phyloP scores from a whole-genome alignment of 2,329 filamentous ascomycete species.

The Fusarium aywerte region DNA sequence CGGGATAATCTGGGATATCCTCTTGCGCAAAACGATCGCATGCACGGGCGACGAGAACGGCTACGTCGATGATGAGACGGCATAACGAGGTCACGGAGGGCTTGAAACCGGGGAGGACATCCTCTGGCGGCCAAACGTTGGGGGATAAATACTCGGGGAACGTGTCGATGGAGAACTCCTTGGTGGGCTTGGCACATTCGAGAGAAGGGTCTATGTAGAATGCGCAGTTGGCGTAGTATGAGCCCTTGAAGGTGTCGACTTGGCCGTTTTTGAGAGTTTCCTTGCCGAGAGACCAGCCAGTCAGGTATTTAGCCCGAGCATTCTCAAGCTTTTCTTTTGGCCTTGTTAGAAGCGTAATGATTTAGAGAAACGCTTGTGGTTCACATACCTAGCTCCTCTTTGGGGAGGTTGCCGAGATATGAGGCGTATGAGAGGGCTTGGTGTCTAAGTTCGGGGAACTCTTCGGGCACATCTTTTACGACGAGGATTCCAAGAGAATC shows the following conservation, averaged over 20 bases:
- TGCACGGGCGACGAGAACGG: slow-evolving; percentile 86
- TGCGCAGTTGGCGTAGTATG: slow-evolving; percentile 85
- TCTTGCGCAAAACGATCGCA: slow-evolving; percentile 86
- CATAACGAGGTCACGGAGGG: slow-evolving; percentile 80
- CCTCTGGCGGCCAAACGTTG: slow-evolving; percentile 85
- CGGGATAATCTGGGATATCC: slow-evolving; percentile 80
- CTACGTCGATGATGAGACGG: slow-evolving; percentile 86
- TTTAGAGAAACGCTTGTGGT: not conserved
- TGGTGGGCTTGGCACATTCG: slow-evolving; percentile 69
- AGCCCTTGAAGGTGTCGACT: slow-evolving; percentile 83
- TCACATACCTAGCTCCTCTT: slow-evolving; percentile 73
- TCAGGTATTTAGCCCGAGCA: slow-evolving; percentile 70
- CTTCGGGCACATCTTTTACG: slow-evolving; percentile 83
- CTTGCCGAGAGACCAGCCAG: slow-evolving; percentile 84
- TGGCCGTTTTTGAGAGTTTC: slow-evolving; percentile 82
- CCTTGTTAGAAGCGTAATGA: not conserved
- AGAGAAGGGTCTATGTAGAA: slow-evolving; percentile 75
- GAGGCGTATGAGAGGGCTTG: slow-evolving; percentile 86
- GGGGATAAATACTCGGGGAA: slow-evolving; percentile 90
- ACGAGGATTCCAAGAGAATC: slow-evolving; percentile 91
- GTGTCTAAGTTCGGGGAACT: slow-evolving; percentile 77
- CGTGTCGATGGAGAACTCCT: slow-evolving; percentile 66
- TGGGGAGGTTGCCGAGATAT: slow-evolving; percentile 84
- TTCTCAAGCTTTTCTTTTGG: slow-evolving; percentile 66
- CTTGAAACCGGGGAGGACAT: slow-evolving; percentile 79